A percentile compares a stretch with the other conserved stretches of the same genome.
Evolutionary conservation across 163 green algal species (phyloP).

Genomic region (Volvox carteri): DNA sequence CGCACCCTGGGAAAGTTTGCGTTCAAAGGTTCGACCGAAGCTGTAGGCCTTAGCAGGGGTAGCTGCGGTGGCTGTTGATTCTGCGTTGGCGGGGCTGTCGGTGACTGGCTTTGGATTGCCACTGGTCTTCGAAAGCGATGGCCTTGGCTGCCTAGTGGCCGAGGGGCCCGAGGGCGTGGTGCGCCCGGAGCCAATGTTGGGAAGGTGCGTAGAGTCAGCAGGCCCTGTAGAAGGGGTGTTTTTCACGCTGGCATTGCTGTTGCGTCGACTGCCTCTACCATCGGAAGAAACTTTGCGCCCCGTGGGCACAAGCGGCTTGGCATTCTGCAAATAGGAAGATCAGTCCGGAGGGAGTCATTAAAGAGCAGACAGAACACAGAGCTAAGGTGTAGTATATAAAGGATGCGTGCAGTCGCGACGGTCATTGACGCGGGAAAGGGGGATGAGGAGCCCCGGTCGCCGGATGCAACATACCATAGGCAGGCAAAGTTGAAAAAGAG

Average conservation of each 20-base stretch:
- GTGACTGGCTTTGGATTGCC: not conserved
- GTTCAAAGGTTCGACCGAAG: not conserved
- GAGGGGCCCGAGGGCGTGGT: not conserved
- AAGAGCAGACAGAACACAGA: no score
- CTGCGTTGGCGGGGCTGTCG: not conserved
- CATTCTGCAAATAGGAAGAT: not conserved
- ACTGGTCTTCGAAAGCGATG: not conserved
- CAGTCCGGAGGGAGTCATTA: no score
- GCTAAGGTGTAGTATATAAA: no score
- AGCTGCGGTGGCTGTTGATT: not conserved
- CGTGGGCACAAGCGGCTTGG: constrained; percentile 1
- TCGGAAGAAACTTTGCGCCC: not conserved
- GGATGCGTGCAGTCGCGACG: no score
- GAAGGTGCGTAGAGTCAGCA: not conserved
- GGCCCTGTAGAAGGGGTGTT: not conserved
- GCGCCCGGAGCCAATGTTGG: constrained; percentile 15
- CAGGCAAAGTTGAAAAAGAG: no score
- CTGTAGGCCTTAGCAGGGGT: not conserved
- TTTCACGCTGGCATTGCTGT: not conserved
- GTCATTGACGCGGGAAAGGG: no score
- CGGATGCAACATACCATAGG: no score
- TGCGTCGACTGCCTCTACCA: not conserved
- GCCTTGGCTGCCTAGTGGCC: not conserved
- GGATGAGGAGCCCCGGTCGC: no score
- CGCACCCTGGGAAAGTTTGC: not conserved